Conservation (phyloP, 1,139 yeast genomes). For the Spathaspora sp. region DNA sequence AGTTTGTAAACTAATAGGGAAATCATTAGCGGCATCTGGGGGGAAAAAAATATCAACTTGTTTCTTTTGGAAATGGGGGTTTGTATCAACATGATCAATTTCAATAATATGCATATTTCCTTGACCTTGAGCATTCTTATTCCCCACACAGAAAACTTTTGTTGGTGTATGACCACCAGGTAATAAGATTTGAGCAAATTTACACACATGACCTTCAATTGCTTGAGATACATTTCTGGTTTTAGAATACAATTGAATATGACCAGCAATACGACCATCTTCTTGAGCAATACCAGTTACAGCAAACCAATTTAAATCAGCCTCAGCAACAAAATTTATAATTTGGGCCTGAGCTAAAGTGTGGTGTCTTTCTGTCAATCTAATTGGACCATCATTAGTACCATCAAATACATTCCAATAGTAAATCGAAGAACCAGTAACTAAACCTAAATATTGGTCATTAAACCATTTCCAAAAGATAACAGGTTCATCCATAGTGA, state of each 20-base stretch:
- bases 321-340: constrained; percentile 85
- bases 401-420: constrained; percentile 88
- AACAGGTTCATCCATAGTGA: constrained; percentile 84
- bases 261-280: constrained; percentile 93
- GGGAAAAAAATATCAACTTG: constrained; percentile 94
- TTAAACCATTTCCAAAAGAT: constrained; percentile 95
- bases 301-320: constrained; percentile 88
- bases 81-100: constrained; percentile 87
- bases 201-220: constrained; percentile 96
- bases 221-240: constrained; percentile 93
- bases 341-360: constrained; percentile 81
- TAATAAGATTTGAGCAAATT: constrained; percentile 74
- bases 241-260: constrained; percentile 87
- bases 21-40: constrained; percentile 93
- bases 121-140: constrained; percentile 81
- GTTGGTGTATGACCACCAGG: constrained; percentile 77
- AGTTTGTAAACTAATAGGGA: constrained; percentile 92
- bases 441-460: constrained; percentile 72
- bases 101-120: constrained; percentile 91
- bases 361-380: constrained; percentile 82
- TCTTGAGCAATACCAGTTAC: constrained; percentile 94
- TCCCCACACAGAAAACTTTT: constrained; percentile 87
- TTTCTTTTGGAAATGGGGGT: constrained; percentile 87
- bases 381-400: constrained; percentile 70
- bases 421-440: constrained; percentile 73